Percentiles rank a stretch among this genome's conserved stretches.
Evolutionary conservation across 148 eudicot species (phyloP).

Genomic region (Silene conica): DNA sequence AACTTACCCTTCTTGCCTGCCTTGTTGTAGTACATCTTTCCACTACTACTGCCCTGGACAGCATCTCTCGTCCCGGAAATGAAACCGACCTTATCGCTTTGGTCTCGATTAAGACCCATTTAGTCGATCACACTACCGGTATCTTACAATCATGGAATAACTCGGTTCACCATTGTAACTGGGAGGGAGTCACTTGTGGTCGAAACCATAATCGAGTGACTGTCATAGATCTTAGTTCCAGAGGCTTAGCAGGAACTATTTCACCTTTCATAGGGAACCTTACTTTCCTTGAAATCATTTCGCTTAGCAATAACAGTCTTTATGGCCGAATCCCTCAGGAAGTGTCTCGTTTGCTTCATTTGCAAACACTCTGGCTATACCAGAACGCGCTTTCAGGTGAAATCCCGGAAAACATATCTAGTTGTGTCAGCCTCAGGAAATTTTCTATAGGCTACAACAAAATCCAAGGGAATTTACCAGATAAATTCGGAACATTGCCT

Average conservation of each 20-base stretch:
- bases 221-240: slow-evolving; percentile 19
- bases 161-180: slow-evolving; percentile 35
- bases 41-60: not conserved
- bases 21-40: not conserved
- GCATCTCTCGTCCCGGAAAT: not conserved
- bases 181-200: slow-evolving; percentile 41
- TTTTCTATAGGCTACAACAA: slow-evolving; percentile 15
- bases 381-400: slow-evolving; percentile 28
- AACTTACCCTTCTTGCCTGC: not conserved
- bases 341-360: slow-evolving; percentile 25
- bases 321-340: slow-evolving; percentile 32
- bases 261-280: slow-evolving; percentile 43
- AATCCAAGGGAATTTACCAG: slow-evolving; percentile 31
- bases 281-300: slow-evolving; percentile 24
- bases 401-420: slow-evolving; percentile 27
- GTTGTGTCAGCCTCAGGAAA: slow-evolving; percentile 21
- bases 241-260: slow-evolving; percentile 23
- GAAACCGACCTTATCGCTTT: slow-evolving; percentile 22
- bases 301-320: slow-evolving; percentile 28
- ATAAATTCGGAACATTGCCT: slow-evolving; percentile 17
- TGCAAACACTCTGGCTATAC: slow-evolving; percentile 16
- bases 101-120: slow-evolving; percentile 31
- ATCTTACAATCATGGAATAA: slow-evolving; percentile 37
- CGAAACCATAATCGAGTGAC: slow-evolving; percentile 23
- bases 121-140: slow-evolving; percentile 16